phyloP scores from a whole-genome alignment of 2,329 filamentous ascomycete genomes.

The Parastagonospora avenae region DNA sequence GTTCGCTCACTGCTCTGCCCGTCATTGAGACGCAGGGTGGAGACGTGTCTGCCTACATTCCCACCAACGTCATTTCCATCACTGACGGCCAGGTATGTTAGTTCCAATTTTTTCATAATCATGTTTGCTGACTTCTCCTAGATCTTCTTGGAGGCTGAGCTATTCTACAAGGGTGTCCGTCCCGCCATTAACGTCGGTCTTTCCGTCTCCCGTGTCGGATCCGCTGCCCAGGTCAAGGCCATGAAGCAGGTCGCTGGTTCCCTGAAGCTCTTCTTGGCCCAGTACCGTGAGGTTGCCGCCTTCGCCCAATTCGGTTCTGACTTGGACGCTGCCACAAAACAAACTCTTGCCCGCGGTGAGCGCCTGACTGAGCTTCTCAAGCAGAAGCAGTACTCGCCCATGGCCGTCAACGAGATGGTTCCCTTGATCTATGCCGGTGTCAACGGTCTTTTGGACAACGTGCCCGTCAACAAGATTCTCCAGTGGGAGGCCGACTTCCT shows the following conservation, averaged over 20 bases:
- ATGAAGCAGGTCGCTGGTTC: conserved; percentile 99
- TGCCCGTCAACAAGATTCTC: conserved; percentile 91
- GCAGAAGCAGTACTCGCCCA: conserved; percentile 99
- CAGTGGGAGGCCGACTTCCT: conserved; percentile 96
- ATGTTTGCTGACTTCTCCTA: conserved; percentile 45
- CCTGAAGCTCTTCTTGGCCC: conserved; percentile 99
- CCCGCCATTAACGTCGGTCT: conserved; percentile 99
- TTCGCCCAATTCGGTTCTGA: conserved; percentile 99
- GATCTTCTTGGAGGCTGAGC: conserved; percentile 98
- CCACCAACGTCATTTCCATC: conserved; percentile 99
- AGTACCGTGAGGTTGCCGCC: conserved; percentile 99
- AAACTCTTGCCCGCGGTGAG: conserved; percentile 97
- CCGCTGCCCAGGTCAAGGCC: conserved; percentile 98
- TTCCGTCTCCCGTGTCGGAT: conserved; percentile 99
- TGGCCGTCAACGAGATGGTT: conserved; percentile 99
- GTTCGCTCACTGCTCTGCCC: conserved; percentile 95
- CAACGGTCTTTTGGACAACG: conserved; percentile 88
- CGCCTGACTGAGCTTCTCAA: conserved; percentile 98
- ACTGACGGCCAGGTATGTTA: conserved; percentile 76
- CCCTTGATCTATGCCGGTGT: conserved; percentile 99
- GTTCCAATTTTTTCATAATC: too few relatives aligned
- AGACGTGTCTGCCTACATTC: conserved; percentile 99
- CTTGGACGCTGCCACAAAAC: conserved; percentile 98
- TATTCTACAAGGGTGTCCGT: conserved; percentile 99
- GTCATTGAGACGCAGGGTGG: conserved; percentile 98